phyloP scores from a whole-genome alignment of 495 filamentous ascomycete species.

The Neurospora pannonica region DNA sequence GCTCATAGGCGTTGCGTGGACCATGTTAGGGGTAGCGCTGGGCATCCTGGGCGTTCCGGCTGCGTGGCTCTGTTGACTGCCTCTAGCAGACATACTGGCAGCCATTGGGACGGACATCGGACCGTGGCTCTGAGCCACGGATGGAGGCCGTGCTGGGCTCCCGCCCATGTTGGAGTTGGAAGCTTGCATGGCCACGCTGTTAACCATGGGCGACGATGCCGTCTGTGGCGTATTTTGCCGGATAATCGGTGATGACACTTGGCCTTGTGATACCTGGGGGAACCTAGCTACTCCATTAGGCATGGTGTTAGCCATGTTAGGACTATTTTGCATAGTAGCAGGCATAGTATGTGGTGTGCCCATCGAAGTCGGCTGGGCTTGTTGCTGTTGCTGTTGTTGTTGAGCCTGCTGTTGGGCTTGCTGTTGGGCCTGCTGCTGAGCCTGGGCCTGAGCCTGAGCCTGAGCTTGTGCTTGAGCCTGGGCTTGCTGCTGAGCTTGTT shows the following conservation, averaged over 20 bases:
- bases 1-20: slow-evolving; percentile 60
- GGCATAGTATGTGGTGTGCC: background rate
- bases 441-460: slow-evolving; percentile 31
- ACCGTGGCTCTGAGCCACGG: slow-evolving; percentile 63
- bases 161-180: slow-evolving; percentile 72
- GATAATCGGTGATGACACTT: slow-evolving; percentile 68
- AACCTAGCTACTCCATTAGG: slow-evolving; percentile 49
- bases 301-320: slow-evolving; percentile 19
- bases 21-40: slow-evolving; percentile 69
- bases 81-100: slow-evolving; percentile 63
- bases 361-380: background rate
- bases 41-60: slow-evolving; percentile 76
- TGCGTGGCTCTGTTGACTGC: slow-evolving; percentile 68
- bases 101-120: slow-evolving; percentile 53
- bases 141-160: slow-evolving; percentile 67
- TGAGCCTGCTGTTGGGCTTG: slow-evolving; percentile 33
- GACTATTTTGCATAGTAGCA: background rate
- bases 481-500: slow-evolving; percentile 40
- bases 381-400: slow-evolving; percentile 12
- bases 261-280: slow-evolving; percentile 53
- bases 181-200: slow-evolving; percentile 65
- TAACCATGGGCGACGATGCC: slow-evolving; percentile 67
- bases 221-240: slow-evolving; percentile 72
- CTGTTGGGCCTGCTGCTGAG: slow-evolving; percentile 24
- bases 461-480: slow-evolving; percentile 44